Conservation (phyloP, 2,329 filamentous ascomycete genomes). For the Alternaria brassicae region DNA sequence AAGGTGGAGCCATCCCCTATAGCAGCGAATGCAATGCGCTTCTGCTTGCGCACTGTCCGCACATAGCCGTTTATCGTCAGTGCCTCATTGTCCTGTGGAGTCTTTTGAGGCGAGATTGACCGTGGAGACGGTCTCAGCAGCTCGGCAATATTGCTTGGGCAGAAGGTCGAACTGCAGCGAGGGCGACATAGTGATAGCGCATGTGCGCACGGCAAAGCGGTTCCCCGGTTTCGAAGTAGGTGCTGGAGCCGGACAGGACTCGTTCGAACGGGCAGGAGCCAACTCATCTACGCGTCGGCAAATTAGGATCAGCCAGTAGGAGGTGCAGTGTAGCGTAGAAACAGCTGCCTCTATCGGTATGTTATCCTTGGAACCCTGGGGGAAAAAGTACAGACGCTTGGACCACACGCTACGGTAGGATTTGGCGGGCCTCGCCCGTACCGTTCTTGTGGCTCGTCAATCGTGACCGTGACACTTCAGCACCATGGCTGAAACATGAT, state of each 20-base stretch:
- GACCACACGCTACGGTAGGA: slow-evolving; percentile 16
- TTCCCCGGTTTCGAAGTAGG: slow-evolving; percentile 24
- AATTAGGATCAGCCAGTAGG: slow-evolving; percentile 25
- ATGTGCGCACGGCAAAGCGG: slow-evolving; percentile 24
- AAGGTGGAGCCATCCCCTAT: slow-evolving; percentile 87
- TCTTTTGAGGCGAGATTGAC: slow-evolving; percentile 55
- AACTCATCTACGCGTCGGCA: slow-evolving; percentile 40
- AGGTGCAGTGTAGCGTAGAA: slow-evolving; percentile 19
- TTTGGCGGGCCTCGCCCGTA: slow-evolving; percentile 9
- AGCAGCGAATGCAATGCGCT: slow-evolving; percentile 80
- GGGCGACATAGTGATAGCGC: slow-evolving; percentile 26
- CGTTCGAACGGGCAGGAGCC: slow-evolving; percentile 32
- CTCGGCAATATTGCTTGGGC: slow-evolving; percentile 48
- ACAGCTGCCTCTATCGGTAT: slow-evolving; percentile 21
- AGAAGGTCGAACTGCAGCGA: slow-evolving; percentile 42
- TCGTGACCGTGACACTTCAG: slow-evolving; percentile 13
- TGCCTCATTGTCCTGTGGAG: slow-evolving; percentile 39
- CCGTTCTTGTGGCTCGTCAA: slow-evolving; percentile 21
- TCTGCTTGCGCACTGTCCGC: slow-evolving; percentile 85
- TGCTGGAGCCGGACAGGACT: slow-evolving; percentile 31
- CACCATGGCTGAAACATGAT: slow-evolving; percentile 29
- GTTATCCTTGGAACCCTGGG: slow-evolving; percentile 23
- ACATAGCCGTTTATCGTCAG: slow-evolving; percentile 75
- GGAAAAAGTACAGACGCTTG: slow-evolving; percentile 20
- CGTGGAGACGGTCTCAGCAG: slow-evolving; percentile 63